A percentile compares a stretch with the other conserved stretches of the same genome.
phyloP scores from a whole-genome alignment of 2,329 filamentous ascomycete genomes.

The Stagonosporopsis vannaccii region DNA sequence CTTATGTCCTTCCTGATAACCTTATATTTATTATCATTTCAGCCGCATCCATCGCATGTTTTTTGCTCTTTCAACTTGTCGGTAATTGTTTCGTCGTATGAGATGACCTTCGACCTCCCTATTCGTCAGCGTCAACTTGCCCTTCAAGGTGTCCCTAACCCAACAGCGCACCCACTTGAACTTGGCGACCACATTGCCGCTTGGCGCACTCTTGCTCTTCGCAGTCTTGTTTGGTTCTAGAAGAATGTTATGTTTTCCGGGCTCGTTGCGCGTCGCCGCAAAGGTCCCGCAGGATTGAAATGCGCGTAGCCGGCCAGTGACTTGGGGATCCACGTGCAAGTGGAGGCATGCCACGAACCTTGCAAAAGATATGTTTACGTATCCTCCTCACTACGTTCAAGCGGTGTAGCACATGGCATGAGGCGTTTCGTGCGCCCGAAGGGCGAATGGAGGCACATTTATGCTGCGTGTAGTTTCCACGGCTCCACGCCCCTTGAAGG shows the following conservation, averaged over 20 bases:
- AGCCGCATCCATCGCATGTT: neutral
- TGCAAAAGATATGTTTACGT: neutral
- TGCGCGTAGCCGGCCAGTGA: neutral
- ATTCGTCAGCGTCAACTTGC: neutral
- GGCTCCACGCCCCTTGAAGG: neutral
- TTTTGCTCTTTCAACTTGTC: neutral
- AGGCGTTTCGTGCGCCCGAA: neutral
- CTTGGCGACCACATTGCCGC: neutral
- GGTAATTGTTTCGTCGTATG: neutral
- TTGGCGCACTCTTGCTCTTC: neutral
- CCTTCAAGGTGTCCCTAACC: neutral
- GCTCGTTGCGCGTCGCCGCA: neutral
- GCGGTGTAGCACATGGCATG: neutral
- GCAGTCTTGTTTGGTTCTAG: neutral
- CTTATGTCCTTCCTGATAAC: neutral
- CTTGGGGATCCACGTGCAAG: neutral
- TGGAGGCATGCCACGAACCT: neutral
- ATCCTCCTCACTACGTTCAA: neutral
- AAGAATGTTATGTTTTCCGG: neutral
- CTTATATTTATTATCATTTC: neutral
- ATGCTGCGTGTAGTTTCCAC: neutral
- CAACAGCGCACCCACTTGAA: neutral
- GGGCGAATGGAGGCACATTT: neutral
- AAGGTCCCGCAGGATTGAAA: neutral
- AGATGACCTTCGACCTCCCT: no score